Percentiles rank a stretch among this genome's conserved stretches.
phyloP scores from a whole-genome alignment of 768 basidiomycete genomes.

The Boletus insuetus region DNA sequence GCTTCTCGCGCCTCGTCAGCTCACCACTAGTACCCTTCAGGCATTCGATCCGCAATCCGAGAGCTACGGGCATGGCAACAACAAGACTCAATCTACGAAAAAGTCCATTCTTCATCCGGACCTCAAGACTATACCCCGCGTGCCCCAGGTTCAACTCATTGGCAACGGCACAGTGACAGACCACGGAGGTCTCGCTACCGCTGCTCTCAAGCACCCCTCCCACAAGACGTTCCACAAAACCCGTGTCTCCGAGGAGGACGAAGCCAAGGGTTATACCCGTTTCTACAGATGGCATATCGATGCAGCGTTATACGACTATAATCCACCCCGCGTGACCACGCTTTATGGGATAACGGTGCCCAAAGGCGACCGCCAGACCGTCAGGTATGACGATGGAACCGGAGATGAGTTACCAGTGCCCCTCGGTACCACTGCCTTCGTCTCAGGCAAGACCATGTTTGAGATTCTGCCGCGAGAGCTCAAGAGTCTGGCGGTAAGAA shows the following conservation, averaged over 20 bases:
- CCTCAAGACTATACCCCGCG: constrained; percentile 85
- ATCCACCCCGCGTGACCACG: constrained; percentile 81
- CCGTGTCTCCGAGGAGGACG: constrained; percentile 67
- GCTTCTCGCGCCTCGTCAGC: neutral
- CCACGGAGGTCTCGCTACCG: constrained; percentile 77
- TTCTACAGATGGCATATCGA: constrained; percentile 95
- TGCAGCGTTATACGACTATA: constrained; percentile 74
- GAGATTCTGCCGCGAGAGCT: constrained; percentile 65
- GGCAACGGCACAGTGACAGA: constrained; percentile 81
- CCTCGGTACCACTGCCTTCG: constrained; percentile 83
- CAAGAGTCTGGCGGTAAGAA: constrained; percentile 79
- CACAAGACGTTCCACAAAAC: constrained; percentile 90
- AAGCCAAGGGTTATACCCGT: constrained; percentile 73
- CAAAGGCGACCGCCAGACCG: constrained; percentile 56
- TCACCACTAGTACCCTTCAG: constrained; percentile 39
- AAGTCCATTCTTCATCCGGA: constrained; percentile 87
- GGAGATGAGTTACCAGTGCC: constrained; percentile 81
- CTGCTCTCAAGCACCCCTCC: constrained; percentile 80
- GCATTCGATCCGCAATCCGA: constrained; percentile 69
- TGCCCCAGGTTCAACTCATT: constrained; percentile 89
- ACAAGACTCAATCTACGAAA: constrained; percentile 70
- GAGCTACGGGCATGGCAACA: constrained; percentile 83
- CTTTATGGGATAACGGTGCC: constrained; percentile 80
- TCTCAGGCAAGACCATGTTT: constrained; percentile 82
- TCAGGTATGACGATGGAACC: constrained; percentile 83